Percentiles rank a stretch among this genome's conserved stretches.
Conservation (phyloP, 2,329 filamentous ascomycete species). For the Phialophora verrucosa region DNA sequence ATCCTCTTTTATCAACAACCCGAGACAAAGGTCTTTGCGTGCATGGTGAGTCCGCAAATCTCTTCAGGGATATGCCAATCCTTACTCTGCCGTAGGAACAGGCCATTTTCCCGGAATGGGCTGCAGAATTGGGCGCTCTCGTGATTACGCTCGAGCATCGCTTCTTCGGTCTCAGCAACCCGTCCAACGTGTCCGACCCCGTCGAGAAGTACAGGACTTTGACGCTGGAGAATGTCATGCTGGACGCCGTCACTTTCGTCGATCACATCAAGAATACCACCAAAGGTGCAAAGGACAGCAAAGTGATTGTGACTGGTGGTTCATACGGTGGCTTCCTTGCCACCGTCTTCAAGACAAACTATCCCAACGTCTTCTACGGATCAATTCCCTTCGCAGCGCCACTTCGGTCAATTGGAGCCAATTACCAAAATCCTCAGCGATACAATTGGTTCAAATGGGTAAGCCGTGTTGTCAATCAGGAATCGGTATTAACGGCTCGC, state of each 20-base stretch:
- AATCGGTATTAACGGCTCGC: not conserved
- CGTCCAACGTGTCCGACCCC: conserved; percentile 11
- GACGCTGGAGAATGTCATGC: conserved; percentile 26
- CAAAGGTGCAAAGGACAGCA: conserved; percentile 14
- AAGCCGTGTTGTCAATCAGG: not conserved
- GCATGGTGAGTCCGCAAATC: conserved; percentile 14
- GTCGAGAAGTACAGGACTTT: conserved; percentile 12
- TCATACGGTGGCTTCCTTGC: conserved; percentile 19
- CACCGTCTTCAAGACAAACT: conserved; percentile 19
- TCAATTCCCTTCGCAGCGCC: conserved; percentile 21
- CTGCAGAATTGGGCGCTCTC: conserved; percentile 13
- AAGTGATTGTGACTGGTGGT: conserved; percentile 24
- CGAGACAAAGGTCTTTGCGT: conserved; percentile 14
- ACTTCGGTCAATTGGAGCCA: conserved; percentile 13
- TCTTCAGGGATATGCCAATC: not conserved
- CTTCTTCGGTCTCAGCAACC: conserved; percentile 28
- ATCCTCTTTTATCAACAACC: conserved; percentile 25
- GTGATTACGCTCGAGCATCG: conserved; percentile 23
- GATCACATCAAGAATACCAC: conserved; percentile 20
- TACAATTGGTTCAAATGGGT: conserved; percentile 23
- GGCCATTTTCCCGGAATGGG: conserved; percentile 18
- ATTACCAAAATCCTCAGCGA: conserved; percentile 19
- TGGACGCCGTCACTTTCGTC: conserved; percentile 23
- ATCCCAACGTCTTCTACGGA: conserved; percentile 24
- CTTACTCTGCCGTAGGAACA: conserved; percentile 12